A percentile compares a stretch with the other conserved stretches of the same genome.
Evolutionary conservation across 164 flowering plant genomes (phyloP).

Genomic region (Vitis amurensis): DNA sequence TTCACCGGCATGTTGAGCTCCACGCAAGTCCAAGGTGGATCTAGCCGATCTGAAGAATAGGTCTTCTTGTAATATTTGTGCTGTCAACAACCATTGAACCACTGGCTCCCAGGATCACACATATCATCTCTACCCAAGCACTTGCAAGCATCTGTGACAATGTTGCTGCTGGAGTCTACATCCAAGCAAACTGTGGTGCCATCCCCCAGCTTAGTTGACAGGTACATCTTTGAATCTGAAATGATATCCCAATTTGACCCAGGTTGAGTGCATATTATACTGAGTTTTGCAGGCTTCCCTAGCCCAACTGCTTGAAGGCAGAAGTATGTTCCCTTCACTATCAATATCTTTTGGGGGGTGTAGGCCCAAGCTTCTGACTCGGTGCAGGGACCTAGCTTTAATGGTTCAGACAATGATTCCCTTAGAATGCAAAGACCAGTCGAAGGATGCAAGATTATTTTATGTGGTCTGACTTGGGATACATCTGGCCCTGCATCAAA

Average conservation of each 20-base stretch:
- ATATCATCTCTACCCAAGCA: constrained; percentile 44
- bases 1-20: too few species aligned
- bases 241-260: constrained; percentile 57
- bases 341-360: constrained; percentile 33
- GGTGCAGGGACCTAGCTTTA: constrained; percentile 61
- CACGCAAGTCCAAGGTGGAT: too few species aligned
- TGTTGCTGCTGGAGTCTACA: constrained; percentile 38
- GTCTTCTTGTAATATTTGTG: constrained; percentile 23
- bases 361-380: constrained; percentile 58
- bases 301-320: constrained; percentile 54
- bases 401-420: constrained; percentile 31
- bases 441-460: constrained; percentile 62
- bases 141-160: constrained; percentile 56
- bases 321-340: constrained; percentile 45
- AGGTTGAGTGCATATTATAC: constrained; percentile 32
- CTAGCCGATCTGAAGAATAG: background rate
- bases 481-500: constrained; percentile 71
- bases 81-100: constrained; percentile 76
- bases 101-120: constrained; percentile 79
- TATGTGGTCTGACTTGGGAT: constrained; percentile 26
- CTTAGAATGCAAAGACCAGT: constrained; percentile 62
- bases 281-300: constrained; percentile 46
- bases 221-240: constrained; percentile 72
- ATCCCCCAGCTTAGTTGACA: constrained; percentile 38
- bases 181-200: constrained; percentile 62